A percentile compares a stretch with the other conserved stretches of the same genome.
Evolutionary conservation across 306 rosid genomes (phyloP).

Genomic region (Delonix regia): DNA sequence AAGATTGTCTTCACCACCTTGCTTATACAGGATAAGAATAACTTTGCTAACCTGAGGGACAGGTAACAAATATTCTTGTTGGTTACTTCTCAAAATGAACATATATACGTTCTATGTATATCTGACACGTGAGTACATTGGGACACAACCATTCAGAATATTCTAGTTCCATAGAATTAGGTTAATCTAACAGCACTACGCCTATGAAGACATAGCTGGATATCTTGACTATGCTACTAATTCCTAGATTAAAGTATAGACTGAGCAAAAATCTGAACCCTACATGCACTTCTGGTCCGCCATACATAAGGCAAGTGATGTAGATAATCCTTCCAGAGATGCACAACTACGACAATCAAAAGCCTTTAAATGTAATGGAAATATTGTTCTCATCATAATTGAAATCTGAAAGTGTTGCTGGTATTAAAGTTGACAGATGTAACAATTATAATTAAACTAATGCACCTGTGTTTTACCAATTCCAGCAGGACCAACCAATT

Average conservation of each 20-base stretch:
- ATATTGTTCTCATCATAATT: background rate
- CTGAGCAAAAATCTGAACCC: background rate
- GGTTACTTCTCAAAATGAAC: background rate
- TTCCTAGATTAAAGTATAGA: background rate
- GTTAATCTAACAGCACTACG: background rate
- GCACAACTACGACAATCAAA: background rate
- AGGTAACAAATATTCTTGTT: background rate
- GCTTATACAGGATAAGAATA: background rate
- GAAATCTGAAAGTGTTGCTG: background rate
- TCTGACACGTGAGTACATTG: background rate
- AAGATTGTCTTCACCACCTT: background rate
- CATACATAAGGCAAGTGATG: background rate
- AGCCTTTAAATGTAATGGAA: background rate
- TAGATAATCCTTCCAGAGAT: slow-evolving; percentile 10
- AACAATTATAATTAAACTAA: background rate
- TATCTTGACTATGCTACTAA: background rate
- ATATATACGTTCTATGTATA: background rate
- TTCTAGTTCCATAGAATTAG: background rate
- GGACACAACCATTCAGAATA: background rate
- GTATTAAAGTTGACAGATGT: background rate
- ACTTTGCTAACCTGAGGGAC: background rate
- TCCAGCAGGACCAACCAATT: slow-evolving; percentile 97
- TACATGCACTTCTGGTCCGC: background rate
- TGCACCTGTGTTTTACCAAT: slow-evolving; percentile 88
- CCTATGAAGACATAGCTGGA: background rate